Conservation (phyloP, 108 stramenopile genomes). For the Poteriospumella lacustris region DNA sequence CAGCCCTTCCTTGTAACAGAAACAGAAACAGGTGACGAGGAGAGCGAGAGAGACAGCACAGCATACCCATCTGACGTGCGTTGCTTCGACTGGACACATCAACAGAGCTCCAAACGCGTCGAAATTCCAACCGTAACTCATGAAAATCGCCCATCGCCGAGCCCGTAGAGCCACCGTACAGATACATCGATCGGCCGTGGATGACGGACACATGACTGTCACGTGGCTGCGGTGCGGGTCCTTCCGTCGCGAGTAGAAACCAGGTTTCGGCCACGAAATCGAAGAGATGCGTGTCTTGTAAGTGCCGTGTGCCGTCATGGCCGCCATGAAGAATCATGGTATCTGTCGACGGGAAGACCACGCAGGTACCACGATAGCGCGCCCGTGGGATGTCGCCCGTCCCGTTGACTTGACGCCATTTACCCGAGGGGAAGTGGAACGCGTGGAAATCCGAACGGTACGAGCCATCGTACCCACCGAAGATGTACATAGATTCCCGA, state of each 20-base stretch:
- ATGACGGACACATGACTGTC: slow-evolving; percentile 84
- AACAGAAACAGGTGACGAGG: too few relatives aligned
- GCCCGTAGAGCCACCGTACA: slow-evolving; percentile 85
- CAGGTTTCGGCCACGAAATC: slow-evolving; percentile 71
- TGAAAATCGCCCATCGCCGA: slow-evolving; percentile 90
- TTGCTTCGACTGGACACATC: background rate
- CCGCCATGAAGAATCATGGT: slow-evolving; percentile 35
- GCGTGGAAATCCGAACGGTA: slow-evolving; percentile 70
- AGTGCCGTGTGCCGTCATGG: slow-evolving; percentile 91
- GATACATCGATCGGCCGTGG: slow-evolving; percentile 69
- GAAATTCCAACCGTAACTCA: slow-evolving; percentile 66
- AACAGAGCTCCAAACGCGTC: slow-evolving; percentile 1
- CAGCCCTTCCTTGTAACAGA: too few relatives aligned
- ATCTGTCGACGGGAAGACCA: slow-evolving; percentile 36
- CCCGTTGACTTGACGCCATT: slow-evolving; percentile 69
- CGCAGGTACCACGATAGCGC: slow-evolving; percentile 84
- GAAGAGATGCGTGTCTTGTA: slow-evolving; percentile 84
- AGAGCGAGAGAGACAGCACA: background rate
- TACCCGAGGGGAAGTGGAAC: slow-evolving; percentile 65
- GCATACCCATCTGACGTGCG: background rate
- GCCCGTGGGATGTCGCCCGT: slow-evolving; percentile 79
- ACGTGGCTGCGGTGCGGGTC: slow-evolving; percentile 70
- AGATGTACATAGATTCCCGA: slow-evolving; percentile 72
- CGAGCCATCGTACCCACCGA: slow-evolving; percentile 55
- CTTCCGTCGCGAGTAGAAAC: slow-evolving; percentile 64